Base-by-base conservation (phyloP, 345 rosid genomes). In the Jatropha curcas region DNA sequence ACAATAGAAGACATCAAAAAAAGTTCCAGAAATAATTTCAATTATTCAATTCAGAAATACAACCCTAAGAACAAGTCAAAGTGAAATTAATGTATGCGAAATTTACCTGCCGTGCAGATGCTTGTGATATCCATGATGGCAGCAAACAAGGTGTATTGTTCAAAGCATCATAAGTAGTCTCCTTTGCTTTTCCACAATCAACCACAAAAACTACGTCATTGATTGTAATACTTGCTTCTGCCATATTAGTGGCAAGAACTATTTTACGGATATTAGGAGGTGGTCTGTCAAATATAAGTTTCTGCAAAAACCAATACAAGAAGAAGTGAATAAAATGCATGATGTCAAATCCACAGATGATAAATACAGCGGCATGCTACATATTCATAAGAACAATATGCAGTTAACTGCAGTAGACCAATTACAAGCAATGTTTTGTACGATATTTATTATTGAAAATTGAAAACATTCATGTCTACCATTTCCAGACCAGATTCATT, bases 131-230 rank as follows among this genome's bases (percentile, higher is more conserved):
- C 99, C 99, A 95, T 25, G 99, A 89, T 68, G 99, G 97, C 63
- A 95, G 86, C 79, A 95, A 80, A 84, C 98, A 95, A n/a, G 98
- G 99, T 33, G 98, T 95, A 83, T 95, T 95, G 80, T 95, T 95
- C 83, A 95, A 79, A 72, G 98, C 99, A 84, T 95, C 99, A 79
- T 95, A 95, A n/a, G 96, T 88, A 62, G 99, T 95, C 84, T 95
- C 99, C 86, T 95, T 95, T 10, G 98, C 99, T 81, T 95, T 95
- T 67, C 99, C 99, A 81, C 98, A 92, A 74, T 95, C 99, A 72
- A 95, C 88, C 41, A 95, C 99, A 79, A 89, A 95, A 76, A 95
- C 99, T 65, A 92, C 58, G 77, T 95, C 98, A 60, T 92, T 92
- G 79, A 95, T 92, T 62, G 99, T 95, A 70, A 95, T 95, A 78